A percentile compares a stretch with the other conserved stretches of the same genome.
Evolutionary conservation across 352 stramenopile genomes (phyloP).

Genomic region (Globisporangium paddicum): DNA sequence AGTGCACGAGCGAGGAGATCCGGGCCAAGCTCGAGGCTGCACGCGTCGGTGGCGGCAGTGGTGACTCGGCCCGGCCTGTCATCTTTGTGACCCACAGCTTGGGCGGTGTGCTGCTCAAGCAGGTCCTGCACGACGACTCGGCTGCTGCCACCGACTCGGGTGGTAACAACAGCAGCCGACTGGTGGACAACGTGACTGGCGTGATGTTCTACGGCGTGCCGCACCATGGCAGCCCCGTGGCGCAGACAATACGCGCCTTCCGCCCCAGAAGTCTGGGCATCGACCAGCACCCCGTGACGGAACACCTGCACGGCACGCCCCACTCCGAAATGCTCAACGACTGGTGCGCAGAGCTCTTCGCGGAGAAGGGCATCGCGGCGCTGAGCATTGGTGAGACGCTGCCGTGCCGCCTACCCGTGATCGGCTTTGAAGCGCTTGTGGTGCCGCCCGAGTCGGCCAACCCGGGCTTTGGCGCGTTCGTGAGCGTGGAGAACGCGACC

Average conservation of each 20-base stretch:
- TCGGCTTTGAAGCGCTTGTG: constrained; percentile 69
- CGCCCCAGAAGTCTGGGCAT: constrained; percentile 38
- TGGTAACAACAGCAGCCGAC: constrained; percentile 8
- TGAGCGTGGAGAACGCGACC: constrained; percentile 49
- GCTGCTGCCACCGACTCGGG: neutral
- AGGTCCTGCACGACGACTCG: constrained; percentile 69
- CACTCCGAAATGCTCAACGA: constrained; percentile 79
- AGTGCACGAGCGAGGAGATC: constrained; percentile 66
- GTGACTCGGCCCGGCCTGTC: constrained; percentile 32
- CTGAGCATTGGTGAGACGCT: constrained; percentile 66
- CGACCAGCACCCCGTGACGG: constrained; percentile 64
- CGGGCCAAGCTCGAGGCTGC: constrained; percentile 54
- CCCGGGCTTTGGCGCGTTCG: constrained; percentile 67
- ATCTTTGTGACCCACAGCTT: constrained; percentile 85
- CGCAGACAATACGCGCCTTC: constrained; percentile 58
- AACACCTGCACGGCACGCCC: constrained; percentile 70
- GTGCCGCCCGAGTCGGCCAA: constrained; percentile 65
- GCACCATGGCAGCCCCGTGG: constrained; percentile 74
- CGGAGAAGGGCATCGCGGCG: constrained; percentile 42
- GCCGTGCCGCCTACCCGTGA: constrained; percentile 57
- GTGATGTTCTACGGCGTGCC: constrained; percentile 79
- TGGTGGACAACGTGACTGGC: constrained; percentile 63
- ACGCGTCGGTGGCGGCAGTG: constrained; percentile 37
- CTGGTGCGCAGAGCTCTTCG: constrained; percentile 53
- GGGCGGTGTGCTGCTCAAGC: constrained; percentile 79